Conservation (phyloP, 495 filamentous ascomycete genomes). For the Talaromyces trachyspermus region DNA sequence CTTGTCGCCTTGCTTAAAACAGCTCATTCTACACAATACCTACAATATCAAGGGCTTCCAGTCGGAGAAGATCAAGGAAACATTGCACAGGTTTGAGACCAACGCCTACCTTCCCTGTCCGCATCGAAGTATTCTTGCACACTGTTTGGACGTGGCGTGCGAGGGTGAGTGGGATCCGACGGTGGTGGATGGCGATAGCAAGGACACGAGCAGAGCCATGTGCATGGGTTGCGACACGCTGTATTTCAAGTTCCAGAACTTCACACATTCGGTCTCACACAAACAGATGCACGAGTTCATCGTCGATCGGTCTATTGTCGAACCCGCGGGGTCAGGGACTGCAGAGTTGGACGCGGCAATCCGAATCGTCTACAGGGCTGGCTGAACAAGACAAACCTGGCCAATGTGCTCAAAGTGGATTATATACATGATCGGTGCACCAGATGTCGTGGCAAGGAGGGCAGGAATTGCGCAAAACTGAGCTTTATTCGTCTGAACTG, state of each 20-base stretch:
- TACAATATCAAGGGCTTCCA: not conserved
- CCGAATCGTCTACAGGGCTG: not conserved
- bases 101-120: not conserved
- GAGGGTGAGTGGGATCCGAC: not conserved
- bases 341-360: not conserved
- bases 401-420: not conserved
- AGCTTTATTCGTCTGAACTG: not conserved
- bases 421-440: not conserved
- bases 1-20: not conserved
- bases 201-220: not conserved
- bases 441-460: not conserved
- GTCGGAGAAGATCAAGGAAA: not conserved
- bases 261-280: not conserved
- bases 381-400: not conserved
- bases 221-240: not conserved
- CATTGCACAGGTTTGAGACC: not conserved
- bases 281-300: not conserved
- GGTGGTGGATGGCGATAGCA: not conserved
- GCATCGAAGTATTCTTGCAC: not conserved
- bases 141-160: conserved; percentile 1
- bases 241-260: not conserved
- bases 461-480: not conserved
- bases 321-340: not conserved
- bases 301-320: not conserved
- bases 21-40: not conserved